Evolutionary conservation across 768 basidiomycete species (phyloP), one percentile per base, ranked within the genome.

Genomic region (Tricholoma matsutake): DNA sequence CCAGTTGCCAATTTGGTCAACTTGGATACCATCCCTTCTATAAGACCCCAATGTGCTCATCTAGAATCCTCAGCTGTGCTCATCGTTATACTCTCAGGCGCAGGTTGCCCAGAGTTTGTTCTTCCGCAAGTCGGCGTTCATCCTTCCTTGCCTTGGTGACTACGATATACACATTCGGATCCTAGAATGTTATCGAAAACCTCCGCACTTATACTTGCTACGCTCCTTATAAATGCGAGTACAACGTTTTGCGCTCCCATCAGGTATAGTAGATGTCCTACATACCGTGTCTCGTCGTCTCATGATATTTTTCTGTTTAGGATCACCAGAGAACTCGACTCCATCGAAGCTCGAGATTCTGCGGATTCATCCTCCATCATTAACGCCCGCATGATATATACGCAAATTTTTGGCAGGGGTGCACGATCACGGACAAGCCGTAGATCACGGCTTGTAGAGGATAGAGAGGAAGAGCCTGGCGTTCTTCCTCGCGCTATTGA

Each of bases 61-160:
- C 11, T 54, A 60, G 64, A 68, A 67, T 75, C 77, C 65, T 71
- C 64, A 79, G 79, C 79, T 77, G 79, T 78, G 78, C 79, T 79
- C 79, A 69, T 64, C 62, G 71, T 63, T 73, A 72, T 67, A 69
- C 73, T 75, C 75, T 76, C 75, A 69, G 77, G 77, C 72, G 73
- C 76, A 75, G 78, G 77, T 78, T 77, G 76, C 79, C 76, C 72
- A 78, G 75, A 77, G 74, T 75, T 65, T 63, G 71, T 75, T 72
- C 72, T 69, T 76, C 64, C 75, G 72, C 76, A 71, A 77, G 78
- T 76, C 73, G 76, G 77, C 72, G 67, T 71, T 64, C 60, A 64
- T 55, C 58, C 57, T 34, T 60, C 31, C 55, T 60, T 65, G 25
- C 72, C 72, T 51, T 66, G 31, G 20, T 59, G 58, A 41, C 56